These are phyloP conservation scores for Raddia guianensis DNA, from an alignment of 176 grass and related monocot species.

Conservation along the genomic window DNA sequence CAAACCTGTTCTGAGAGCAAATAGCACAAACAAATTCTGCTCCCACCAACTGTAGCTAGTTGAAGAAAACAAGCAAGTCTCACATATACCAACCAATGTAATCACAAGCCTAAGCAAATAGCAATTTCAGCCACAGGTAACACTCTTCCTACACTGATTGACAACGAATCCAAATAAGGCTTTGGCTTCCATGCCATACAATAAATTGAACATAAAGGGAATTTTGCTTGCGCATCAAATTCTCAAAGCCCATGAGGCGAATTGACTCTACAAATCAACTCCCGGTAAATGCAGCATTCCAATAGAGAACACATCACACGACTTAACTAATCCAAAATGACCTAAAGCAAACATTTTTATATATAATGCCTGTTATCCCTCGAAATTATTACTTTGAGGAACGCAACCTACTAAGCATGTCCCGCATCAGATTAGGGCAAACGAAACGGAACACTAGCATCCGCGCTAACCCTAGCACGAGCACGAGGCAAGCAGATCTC, in stretches of 20 bases:
- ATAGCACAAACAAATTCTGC: neutral
- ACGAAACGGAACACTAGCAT: neutral
- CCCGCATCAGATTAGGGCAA: neutral
- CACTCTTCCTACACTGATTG: neutral
- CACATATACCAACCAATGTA: neutral
- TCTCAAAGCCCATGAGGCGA: too few relatives aligned
- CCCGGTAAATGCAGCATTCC: neutral
- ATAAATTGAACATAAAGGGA: neutral
- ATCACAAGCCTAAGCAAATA: neutral
- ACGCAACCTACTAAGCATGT: neutral
- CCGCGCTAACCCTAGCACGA: constrained; percentile 17
- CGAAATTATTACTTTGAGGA: neutral
- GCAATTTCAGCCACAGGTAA: neutral
- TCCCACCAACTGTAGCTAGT: neutral
- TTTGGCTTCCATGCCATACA: neutral
- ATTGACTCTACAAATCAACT: neutral
- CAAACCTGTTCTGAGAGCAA: neutral
- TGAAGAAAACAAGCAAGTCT: neutral
- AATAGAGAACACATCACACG: neutral
- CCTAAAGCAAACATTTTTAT: constrained; percentile 2
- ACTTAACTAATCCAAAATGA: neutral
- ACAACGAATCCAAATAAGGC: neutral
- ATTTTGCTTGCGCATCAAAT: neutral
- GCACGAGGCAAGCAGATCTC: constrained; percentile 27
- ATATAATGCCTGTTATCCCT: neutral